phyloP scores from a whole-genome alignment of 2,329 filamentous ascomycete genomes.

The Epichloe sibirici region DNA sequence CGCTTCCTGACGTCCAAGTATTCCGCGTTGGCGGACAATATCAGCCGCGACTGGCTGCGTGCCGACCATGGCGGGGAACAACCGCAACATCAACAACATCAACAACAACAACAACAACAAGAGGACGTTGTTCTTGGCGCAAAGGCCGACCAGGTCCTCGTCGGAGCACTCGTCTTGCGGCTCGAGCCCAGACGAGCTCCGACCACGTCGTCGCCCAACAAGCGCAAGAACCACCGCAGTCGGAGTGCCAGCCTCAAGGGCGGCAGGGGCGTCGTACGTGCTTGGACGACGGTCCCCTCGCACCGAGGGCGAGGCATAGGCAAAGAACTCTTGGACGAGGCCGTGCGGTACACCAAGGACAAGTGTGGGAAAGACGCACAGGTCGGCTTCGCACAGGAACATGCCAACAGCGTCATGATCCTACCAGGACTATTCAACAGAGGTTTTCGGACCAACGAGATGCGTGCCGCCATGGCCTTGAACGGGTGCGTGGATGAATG shows the following conservation, averaged over 20 bases:
- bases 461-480: slow-evolving; percentile 40
- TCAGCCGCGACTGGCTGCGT: slow-evolving; percentile 50
- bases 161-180: slow-evolving; percentile 58
- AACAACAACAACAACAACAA: too few species aligned
- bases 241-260: slow-evolving; percentile 33
- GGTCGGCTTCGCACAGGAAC: slow-evolving; percentile 61
- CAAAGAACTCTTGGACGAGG: slow-evolving; percentile 58
- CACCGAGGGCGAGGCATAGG: slow-evolving; percentile 65
- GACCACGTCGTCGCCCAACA: slow-evolving; percentile 8
- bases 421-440: slow-evolving; percentile 52
- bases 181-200: slow-evolving; percentile 35
- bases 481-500: slow-evolving; percentile 37
- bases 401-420: slow-evolving; percentile 60
- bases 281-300: slow-evolving; percentile 64
- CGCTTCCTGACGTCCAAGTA: slow-evolving; percentile 51
- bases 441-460: slow-evolving; percentile 46
- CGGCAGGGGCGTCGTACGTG: slow-evolving; percentile 60
- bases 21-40: slow-evolving; percentile 45
- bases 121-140: slow-evolving; percentile 52
- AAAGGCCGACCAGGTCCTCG: slow-evolving; percentile 53
- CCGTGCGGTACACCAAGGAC: slow-evolving; percentile 54
- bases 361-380: slow-evolving; percentile 55
- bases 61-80: slow-evolving; percentile 28
- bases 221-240: slow-evolving; percentile 26
- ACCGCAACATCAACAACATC: slow-evolving; percentile 1